These are phyloP conservation scores for Theileria annulata DNA, from an alignment of 169 alveolate species.

Conservation along the genomic window DNA sequence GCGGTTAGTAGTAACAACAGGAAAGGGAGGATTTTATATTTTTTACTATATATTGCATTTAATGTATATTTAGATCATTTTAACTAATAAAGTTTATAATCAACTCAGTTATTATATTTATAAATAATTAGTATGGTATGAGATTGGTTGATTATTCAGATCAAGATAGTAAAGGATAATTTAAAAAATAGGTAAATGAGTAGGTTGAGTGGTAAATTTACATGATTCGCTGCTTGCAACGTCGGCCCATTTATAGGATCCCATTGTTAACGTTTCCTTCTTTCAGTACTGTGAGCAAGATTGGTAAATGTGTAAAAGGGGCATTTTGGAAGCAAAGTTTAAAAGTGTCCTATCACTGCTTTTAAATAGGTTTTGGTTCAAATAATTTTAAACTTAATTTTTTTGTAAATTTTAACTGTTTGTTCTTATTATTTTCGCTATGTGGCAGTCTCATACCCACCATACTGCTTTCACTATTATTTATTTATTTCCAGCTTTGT, in stretches of 20 bases:
- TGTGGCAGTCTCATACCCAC: background rate
- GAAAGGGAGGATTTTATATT: background rate
- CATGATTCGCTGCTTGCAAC: slow-evolving; percentile 79
- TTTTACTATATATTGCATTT: background rate
- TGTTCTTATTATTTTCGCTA: background rate
- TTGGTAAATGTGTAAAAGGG: slow-evolving; percentile 6
- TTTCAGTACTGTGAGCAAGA: background rate
- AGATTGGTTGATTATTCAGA: background rate
- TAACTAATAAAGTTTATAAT: too few species aligned
- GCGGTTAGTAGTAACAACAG: background rate
- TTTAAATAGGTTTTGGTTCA: background rate
- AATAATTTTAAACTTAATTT: background rate
- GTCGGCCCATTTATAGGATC: slow-evolving; percentile 78
- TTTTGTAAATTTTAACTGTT: background rate
- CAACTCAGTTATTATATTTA: background rate
- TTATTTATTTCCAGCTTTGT: background rate
- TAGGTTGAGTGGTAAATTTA: slow-evolving; percentile 25
- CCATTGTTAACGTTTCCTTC: slow-evolving; percentile 33
- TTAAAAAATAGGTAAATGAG: slow-evolving; percentile 8
- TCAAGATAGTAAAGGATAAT: background rate
- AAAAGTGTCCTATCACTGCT: background rate
- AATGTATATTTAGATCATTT: background rate
- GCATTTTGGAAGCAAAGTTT: background rate
- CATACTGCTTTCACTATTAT: background rate
- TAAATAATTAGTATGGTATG: background rate